Conservation (phyloP, 345 rosid species). For the Lepidium sativum region DNA sequence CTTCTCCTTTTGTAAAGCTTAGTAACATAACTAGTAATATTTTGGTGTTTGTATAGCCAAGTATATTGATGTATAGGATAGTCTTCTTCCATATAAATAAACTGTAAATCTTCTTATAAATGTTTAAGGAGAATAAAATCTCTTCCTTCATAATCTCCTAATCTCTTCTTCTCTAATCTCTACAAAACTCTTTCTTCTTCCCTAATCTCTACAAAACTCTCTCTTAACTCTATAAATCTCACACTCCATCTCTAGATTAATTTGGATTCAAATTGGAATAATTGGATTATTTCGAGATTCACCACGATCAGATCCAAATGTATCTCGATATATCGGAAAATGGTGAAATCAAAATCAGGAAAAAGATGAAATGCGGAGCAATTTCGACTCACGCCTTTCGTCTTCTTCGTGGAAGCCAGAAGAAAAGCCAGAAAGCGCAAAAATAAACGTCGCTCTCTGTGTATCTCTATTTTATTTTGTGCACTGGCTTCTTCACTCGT, state of each 20-base stretch:
- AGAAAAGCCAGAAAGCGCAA: not conserved
- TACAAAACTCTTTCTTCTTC: no score
- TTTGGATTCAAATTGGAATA: not conserved
- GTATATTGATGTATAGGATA: no score
- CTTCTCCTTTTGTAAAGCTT: no score
- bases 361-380: not conserved
- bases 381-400: not conserved
- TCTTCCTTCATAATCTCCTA: no score
- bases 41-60: no score
- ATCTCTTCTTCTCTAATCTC: no score
- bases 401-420: not conserved
- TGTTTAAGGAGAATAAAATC: no score
- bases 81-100: no score
- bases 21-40: no score
- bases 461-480: not conserved
- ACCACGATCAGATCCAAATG: conserved; percentile 5
- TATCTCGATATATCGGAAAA: not conserved
- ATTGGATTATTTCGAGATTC: not conserved
- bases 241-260: conserved; percentile 10
- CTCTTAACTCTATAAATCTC: no score
- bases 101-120: no score
- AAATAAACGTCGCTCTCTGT: not conserved
- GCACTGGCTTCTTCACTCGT: conserved; percentile 11
- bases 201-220: no score
- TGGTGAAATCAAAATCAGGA: not conserved